A percentile compares a stretch with the other conserved stretches of the same genome.
phyloP scores from a whole-genome alignment of 1,284 basidiomycete genomes.

The Sporisorium graminicola region DNA sequence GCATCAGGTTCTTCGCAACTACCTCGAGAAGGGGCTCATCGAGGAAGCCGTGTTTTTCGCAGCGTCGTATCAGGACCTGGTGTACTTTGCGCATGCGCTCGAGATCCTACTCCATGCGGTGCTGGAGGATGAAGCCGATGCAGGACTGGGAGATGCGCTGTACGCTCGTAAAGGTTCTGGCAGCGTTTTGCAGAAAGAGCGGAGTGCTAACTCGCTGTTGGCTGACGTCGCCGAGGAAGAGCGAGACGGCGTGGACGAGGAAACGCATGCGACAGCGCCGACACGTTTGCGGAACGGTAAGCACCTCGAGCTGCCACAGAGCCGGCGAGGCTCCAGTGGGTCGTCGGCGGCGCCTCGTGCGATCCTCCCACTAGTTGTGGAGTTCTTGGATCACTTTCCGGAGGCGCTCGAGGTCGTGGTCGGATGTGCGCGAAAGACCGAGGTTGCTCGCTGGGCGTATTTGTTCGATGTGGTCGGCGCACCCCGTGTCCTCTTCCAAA shows the following conservation, averaged over 20 bases:
- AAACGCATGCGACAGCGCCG: background rate
- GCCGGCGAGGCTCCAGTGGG: slow-evolving; percentile 18
- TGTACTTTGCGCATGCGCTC: slow-evolving; percentile 93
- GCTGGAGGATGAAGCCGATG: slow-evolving; percentile 85
- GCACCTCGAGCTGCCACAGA: slow-evolving; percentile 20
- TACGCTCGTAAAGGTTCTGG: slow-evolving; percentile 40
- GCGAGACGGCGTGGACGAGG: slow-evolving; percentile 2
- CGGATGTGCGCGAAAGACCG: slow-evolving; percentile 95
- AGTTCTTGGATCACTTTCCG: slow-evolving; percentile 95
- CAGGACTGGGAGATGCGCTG: slow-evolving; percentile 35
- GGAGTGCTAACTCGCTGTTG: slow-evolving; percentile 39
- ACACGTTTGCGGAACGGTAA: slow-evolving; percentile 4
- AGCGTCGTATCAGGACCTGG: slow-evolving; percentile 84
- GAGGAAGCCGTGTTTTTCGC: slow-evolving; percentile 83
- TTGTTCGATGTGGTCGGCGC: slow-evolving; percentile 91
- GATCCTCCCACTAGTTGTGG: slow-evolving; percentile 80
- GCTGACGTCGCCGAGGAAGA: slow-evolving; percentile 47
- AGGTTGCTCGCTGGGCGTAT: slow-evolving; percentile 88
- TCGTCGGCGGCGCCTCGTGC: slow-evolving; percentile 66
- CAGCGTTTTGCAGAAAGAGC: slow-evolving; percentile 39
- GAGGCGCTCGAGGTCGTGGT: slow-evolving; percentile 92
- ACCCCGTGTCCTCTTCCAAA: slow-evolving; percentile 90
- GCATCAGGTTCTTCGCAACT: slow-evolving; percentile 88
- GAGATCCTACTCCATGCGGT: slow-evolving; percentile 94
- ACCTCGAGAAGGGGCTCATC: slow-evolving; percentile 73